A percentile compares a stretch with the other conserved stretches of the same genome.
These are phyloP conservation scores for Pseudogymnoascus sp. DNA, from an alignment of 2,329 filamentous ascomycete genomes.

Conservation along the genomic window DNA sequence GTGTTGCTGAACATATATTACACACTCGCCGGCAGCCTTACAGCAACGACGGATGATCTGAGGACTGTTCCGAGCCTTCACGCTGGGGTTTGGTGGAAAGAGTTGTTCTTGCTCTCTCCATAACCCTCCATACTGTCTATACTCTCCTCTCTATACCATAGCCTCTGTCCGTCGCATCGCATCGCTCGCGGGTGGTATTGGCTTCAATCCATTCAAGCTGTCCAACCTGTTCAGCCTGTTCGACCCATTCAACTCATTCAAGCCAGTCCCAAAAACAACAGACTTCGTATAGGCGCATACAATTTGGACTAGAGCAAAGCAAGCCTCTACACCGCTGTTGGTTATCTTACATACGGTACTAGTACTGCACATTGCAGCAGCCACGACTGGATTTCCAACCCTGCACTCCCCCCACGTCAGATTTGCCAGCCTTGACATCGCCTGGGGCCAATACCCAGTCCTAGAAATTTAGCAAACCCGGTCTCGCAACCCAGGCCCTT, in stretches of 20 bases:
- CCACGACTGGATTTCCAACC: background rate
- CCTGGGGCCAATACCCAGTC: background rate
- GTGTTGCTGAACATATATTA: background rate
- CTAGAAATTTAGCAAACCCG: background rate
- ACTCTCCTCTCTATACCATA: background rate
- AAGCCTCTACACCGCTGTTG: background rate
- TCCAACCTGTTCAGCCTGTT: background rate
- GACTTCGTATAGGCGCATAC: background rate
- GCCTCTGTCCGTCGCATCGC: background rate
- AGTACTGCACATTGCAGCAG: background rate
- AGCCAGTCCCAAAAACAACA: background rate
- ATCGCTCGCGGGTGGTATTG: background rate
- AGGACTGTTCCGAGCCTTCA: background rate
- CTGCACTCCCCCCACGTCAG: background rate
- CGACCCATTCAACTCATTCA: background rate
- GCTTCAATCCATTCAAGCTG: background rate
- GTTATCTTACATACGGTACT: background rate
- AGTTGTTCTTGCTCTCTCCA: background rate
- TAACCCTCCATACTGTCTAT: background rate
- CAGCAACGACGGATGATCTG: background rate
- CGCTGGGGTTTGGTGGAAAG: background rate
- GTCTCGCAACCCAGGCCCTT: background rate
- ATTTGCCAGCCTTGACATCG: conserved; percentile 2
- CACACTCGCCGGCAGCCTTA: background rate
- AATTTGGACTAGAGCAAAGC: background rate